Evolutionary conservation across 306 rosid species (phyloP), one percentile per base, ranked within the genome.

Genomic region (Trifolium fragiferum): DNA sequence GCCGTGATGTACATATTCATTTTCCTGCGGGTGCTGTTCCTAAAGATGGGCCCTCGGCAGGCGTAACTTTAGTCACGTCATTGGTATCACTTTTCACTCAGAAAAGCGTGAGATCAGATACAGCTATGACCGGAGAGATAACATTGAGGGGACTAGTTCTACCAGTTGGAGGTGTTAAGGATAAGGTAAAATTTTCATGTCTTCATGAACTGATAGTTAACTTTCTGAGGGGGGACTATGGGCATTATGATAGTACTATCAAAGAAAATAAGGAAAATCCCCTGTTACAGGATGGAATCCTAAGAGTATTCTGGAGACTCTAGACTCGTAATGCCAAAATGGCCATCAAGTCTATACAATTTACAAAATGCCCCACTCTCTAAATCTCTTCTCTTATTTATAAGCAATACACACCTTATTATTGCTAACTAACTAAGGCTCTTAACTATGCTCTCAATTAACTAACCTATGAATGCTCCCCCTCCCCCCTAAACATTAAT

Each of bases 121-220:
- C 99, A 9, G 98, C 99, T 58, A 95, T 95, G 99, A 95, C 99
- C 8, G 99, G 99, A 70, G 99, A 95, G 90, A 92, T 95, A 92
- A 95, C 98, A 9, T 87, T 95, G 86, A 89, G 99, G 84, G 99
- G 98, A 80, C 90, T 90, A 20, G 97, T 95, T 61, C 89, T 95
- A 49, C 99, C 99, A 41, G 98, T 95, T 75, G 99, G 99, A 72
- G 99, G 99, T 79, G 74, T 95, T 85, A 92, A 95, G 89, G 99
- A 95, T 73, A 95, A 95, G 97, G 99, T 95, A 85, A 68, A 75
- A 23, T 51, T 61, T 58, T 70, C n/a, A 10, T 37, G 18, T 44
- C 66, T 37, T 80, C 65, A 50, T 60, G 46, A 67, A 32, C 43
- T 43, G 66, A 27, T 9, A 43, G 60, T 73, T 43, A 68, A 76